A percentile compares a stretch with the other conserved stretches of the same genome.
Conservation (phyloP, 345 rosid genomes). For the Garcia nutans region DNA sequence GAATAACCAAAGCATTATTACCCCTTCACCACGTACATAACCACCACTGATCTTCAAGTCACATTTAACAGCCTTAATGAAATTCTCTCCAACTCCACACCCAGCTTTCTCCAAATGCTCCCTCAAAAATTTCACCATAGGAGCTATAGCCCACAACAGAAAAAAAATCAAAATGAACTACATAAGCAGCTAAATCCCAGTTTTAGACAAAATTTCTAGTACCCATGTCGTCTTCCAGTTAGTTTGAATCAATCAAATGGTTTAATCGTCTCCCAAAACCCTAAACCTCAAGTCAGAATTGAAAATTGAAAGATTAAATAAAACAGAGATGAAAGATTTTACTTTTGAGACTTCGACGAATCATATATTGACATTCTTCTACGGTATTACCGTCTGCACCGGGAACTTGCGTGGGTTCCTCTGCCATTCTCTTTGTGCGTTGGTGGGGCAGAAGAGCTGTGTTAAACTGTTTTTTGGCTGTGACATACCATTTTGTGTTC, state of each 20-base stretch:
- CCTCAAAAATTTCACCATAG: slow-evolving; percentile 77
- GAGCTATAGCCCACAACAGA: slow-evolving; percentile 48
- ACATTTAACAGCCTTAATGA: slow-evolving; percentile 71
- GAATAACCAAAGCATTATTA: slow-evolving; percentile 21
- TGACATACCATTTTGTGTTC: no score
- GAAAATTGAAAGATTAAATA: not conserved
- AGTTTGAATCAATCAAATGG: not conserved
- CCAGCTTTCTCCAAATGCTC: slow-evolving; percentile 88
- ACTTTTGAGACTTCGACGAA: slow-evolving; percentile 54
- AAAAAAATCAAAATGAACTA: slow-evolving; percentile 4
- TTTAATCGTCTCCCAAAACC: not conserved
- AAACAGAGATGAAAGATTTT: slow-evolving; percentile 3
- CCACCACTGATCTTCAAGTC: slow-evolving; percentile 55
- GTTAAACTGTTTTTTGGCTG: no score
- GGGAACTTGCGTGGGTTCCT: slow-evolving; percentile 14
- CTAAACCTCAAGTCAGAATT: slow-evolving; percentile 12
- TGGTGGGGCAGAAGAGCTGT: not conserved
- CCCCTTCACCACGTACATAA: slow-evolving; percentile 65
- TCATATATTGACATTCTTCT: slow-evolving; percentile 48
- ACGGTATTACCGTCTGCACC: slow-evolving; percentile 26
- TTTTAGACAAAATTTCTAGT: not conserved
- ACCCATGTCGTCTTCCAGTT: not conserved
- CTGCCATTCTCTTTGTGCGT: slow-evolving; percentile 30
- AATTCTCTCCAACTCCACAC: slow-evolving; percentile 68
- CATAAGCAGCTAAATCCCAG: slow-evolving; percentile 1